Evolutionary conservation across 2,329 filamentous ascomycete species (phyloP).

Genomic region (Colletotrichum sidae): DNA sequence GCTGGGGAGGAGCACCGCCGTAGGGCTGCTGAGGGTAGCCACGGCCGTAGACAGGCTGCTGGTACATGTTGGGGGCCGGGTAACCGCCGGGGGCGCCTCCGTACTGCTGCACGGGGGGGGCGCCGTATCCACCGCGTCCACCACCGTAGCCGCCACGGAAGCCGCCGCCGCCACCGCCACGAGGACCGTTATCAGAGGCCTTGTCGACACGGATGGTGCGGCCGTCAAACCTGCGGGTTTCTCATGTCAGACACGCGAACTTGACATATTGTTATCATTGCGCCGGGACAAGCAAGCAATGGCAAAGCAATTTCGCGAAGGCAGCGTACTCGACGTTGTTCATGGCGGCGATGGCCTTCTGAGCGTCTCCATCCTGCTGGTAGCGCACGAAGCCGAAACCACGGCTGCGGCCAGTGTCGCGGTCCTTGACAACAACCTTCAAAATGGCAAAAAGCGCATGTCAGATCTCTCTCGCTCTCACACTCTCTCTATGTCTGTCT

Average conservation of each 20-base stretch:
- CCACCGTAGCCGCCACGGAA: slow-evolving; percentile 55
- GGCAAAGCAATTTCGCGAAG: slow-evolving; percentile 35
- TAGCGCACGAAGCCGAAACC: slow-evolving; percentile 98
- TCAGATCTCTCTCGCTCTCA: slow-evolving; percentile 37
- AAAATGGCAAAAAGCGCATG: slow-evolving; percentile 30
- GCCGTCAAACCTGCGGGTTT: slow-evolving; percentile 81
- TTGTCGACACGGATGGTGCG: slow-evolving; percentile 96
- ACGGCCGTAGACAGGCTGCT: slow-evolving; percentile 56
- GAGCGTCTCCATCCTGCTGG: slow-evolving; percentile 78
- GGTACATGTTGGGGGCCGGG: slow-evolving; percentile 49
- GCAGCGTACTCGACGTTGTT: slow-evolving; percentile 86
- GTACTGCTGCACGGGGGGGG: slow-evolving; percentile 48
- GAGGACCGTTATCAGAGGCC: slow-evolving; percentile 82
- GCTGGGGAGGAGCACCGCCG: slow-evolving; percentile 47
- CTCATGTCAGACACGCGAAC: slow-evolving; percentile 7
- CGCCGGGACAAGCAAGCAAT: slow-evolving; percentile 40
- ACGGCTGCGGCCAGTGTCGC: slow-evolving; percentile 94
- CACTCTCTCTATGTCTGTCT: slow-evolving; percentile 1
- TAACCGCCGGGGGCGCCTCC: slow-evolving; percentile 46
- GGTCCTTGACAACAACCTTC: slow-evolving; percentile 97
- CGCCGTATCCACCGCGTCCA: slow-evolving; percentile 48
- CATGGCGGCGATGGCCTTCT: slow-evolving; percentile 81
- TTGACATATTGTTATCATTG: slow-evolving; percentile 7
- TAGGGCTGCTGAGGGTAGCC: slow-evolving; percentile 57
- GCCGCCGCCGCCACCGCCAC: slow-evolving; percentile 67